These are phyloP conservation scores for Puccinellia tenuiflora DNA, from an alignment of 176 grass and related monocot genomes.

Conservation along the genomic window DNA sequence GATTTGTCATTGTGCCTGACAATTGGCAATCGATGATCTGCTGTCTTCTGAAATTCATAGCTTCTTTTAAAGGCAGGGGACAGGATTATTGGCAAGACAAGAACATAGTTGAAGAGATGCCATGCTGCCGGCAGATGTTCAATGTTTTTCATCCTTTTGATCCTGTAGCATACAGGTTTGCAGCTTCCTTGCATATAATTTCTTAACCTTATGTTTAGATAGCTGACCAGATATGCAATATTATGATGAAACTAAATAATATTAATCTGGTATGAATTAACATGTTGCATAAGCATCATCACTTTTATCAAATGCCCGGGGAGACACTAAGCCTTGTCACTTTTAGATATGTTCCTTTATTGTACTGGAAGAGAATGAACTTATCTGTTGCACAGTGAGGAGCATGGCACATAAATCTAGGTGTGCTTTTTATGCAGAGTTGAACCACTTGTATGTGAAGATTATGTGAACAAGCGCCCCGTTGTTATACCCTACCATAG, in stretches of 20 bases:
- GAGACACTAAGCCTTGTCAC: not conserved
- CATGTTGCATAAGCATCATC: not conserved
- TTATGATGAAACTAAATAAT: not conserved
- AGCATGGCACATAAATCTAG: slow-evolving; percentile 53
- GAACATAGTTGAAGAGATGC: slow-evolving; percentile 87
- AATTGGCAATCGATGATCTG: slow-evolving; percentile 6
- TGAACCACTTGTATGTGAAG: slow-evolving; percentile 97
- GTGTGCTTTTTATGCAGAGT: slow-evolving; percentile 77
- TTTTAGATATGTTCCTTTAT: slow-evolving; percentile 18
- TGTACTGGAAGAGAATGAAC: slow-evolving; percentile 32
- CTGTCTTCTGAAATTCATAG: slow-evolving; percentile 28
- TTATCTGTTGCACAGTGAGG: slow-evolving; percentile 44
- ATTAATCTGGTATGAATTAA: slow-evolving; percentile 1
- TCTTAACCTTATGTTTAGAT: slow-evolving; percentile 1
- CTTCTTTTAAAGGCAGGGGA: slow-evolving; percentile 67
- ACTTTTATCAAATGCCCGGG: not conserved
- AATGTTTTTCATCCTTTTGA: slow-evolving; percentile 98
- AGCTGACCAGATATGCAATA: slow-evolving; percentile 11
- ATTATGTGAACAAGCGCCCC: slow-evolving; percentile 67
- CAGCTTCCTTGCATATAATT: not conserved
- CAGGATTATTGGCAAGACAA: slow-evolving; percentile 88
- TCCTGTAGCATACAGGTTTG: slow-evolving; percentile 94
- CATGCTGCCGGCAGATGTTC: slow-evolving; percentile 89
- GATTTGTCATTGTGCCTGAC: not conserved
- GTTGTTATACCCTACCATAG: slow-evolving; percentile 93